phyloP scores from a whole-genome alignment of 257 asterid genomes.

The Cordia subcordata region DNA sequence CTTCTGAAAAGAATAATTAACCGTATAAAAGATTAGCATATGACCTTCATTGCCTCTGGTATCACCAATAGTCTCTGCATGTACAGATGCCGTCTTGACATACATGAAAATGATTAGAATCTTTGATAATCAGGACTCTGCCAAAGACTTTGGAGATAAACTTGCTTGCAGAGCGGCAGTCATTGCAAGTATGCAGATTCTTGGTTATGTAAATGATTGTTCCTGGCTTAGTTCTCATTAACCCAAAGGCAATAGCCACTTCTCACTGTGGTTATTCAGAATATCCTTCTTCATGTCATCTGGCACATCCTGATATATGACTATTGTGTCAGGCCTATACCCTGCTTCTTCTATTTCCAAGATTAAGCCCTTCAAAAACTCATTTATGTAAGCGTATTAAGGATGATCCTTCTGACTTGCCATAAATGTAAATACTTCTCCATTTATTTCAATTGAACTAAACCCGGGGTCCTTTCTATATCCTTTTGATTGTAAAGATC shows the following conservation, averaged over 20 bases:
- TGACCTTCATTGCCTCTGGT: too few species aligned
- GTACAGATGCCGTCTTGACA: too few species aligned
- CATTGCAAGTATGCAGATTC: constrained; percentile 39
- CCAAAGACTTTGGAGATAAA: constrained; percentile 32
- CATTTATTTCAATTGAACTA: constrained; percentile 40
- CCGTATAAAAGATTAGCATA: too few species aligned
- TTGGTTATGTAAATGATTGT: constrained; percentile 18
- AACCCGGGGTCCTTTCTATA: constrained; percentile 15
- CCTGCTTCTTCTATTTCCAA: constrained; percentile 26
- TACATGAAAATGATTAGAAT: constrained; percentile 15
- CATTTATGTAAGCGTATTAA: constrained; percentile 34
- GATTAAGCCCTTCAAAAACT: constrained; percentile 26
- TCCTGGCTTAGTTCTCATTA: too few species aligned
- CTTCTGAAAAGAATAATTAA: too few species aligned
- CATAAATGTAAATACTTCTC: constrained; percentile 41
- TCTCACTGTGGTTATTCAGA: constrained; percentile 18
- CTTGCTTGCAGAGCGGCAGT: constrained; percentile 43
- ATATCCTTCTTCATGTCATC: constrained; percentile 48
- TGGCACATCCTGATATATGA: constrained; percentile 31
- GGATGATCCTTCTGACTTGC: constrained; percentile 48
- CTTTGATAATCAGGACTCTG: constrained; percentile 33
- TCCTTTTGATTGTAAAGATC: constrained; percentile 16
- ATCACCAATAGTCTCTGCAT: too few species aligned
- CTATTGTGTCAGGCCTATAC: constrained; percentile 30
- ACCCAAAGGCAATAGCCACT: too few species aligned